Percentiles rank a stretch among this genome's conserved stretches.
Evolutionary conservation across 1,284 basidiomycete species (phyloP).

Genomic region (Amylostereum chailletii): DNA sequence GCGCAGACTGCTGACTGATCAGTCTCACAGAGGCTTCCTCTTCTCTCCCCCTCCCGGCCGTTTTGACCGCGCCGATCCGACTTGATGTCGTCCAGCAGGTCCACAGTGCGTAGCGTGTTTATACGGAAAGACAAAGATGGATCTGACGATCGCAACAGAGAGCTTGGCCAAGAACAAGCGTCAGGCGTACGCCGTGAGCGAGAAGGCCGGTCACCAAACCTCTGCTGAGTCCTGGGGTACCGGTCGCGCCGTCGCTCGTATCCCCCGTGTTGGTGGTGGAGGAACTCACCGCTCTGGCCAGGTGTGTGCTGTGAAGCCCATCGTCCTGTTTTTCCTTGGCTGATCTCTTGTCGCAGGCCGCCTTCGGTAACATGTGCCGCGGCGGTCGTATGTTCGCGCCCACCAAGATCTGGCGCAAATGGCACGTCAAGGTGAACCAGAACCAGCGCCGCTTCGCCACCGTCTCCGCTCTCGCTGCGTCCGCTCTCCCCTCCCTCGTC

Average conservation of each 20-base stretch:
- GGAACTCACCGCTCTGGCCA: constrained; percentile 98
- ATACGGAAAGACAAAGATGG: not conserved
- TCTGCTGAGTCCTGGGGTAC: constrained; percentile 99
- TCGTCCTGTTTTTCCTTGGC: not conserved
- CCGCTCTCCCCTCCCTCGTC: constrained; percentile 95
- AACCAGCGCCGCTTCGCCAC: constrained; percentile 98
- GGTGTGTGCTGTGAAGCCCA: constrained; percentile 32
- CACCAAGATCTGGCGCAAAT: constrained; percentile 99
- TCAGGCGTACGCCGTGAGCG: constrained; percentile 94
- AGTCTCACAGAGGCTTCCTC: constrained; percentile 64
- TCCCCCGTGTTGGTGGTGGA: constrained; percentile 98
- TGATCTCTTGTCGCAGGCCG: constrained; percentile 49
- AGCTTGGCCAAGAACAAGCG: constrained; percentile 98
- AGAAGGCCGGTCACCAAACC: constrained; percentile 99
- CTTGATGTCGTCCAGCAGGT: constrained; percentile 98
- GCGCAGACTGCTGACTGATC: constrained; percentile 4
- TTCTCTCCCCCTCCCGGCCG: constrained; percentile 91
- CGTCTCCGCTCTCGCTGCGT: constrained; percentile 96
- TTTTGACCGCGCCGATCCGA: constrained; percentile 97
- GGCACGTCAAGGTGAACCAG: constrained; percentile 99
- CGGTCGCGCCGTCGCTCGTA: constrained; percentile 99
- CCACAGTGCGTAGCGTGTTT: constrained; percentile 72
- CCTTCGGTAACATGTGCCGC: constrained; percentile 99
- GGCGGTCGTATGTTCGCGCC: constrained; percentile 99
- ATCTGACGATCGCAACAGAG: constrained; percentile 42